Percentiles rank a stretch among this genome's conserved stretches.
phyloP scores from a whole-genome alignment of 2,329 filamentous ascomycete species.

The Colletotrichum tofieldiae region DNA sequence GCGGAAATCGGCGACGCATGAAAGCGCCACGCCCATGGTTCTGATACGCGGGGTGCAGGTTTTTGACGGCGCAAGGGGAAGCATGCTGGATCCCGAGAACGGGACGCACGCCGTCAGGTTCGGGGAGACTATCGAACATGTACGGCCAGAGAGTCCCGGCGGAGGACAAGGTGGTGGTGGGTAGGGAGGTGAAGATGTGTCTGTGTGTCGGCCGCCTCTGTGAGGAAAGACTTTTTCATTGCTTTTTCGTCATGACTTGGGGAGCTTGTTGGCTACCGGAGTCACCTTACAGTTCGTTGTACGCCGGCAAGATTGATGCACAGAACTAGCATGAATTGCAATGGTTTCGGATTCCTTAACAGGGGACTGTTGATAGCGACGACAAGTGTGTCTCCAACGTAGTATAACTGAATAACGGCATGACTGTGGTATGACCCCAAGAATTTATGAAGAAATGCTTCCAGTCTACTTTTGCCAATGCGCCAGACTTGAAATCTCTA shows the following conservation, averaged over 20 bases:
- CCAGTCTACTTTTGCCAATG: neutral
- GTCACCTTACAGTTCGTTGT: neutral
- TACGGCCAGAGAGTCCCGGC: neutral
- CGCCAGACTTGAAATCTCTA: neutral
- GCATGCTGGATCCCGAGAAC: neutral
- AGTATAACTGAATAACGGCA: neutral
- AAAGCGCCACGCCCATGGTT: neutral
- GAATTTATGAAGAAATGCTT: neutral
- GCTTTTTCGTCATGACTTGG: neutral
- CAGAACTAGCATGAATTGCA: neutral
- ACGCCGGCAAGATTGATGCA: neutral
- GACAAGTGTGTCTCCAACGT: neutral
- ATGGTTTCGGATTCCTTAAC: neutral
- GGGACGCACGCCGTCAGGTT: constrained; percentile 6
- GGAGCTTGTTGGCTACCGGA: neutral
- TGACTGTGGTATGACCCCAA: neutral
- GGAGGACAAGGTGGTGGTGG: neutral
- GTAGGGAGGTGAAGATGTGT: neutral
- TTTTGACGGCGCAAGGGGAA: constrained; percentile 4
- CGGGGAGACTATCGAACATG: neutral
- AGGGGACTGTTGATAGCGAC: neutral
- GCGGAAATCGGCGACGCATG: neutral
- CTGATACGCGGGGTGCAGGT: neutral
- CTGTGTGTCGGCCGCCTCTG: neutral
- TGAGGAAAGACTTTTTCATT: neutral